Evolutionary conservation across 352 stramenopile genomes (phyloP).

Genomic region (Phytophthora palmivora): DNA sequence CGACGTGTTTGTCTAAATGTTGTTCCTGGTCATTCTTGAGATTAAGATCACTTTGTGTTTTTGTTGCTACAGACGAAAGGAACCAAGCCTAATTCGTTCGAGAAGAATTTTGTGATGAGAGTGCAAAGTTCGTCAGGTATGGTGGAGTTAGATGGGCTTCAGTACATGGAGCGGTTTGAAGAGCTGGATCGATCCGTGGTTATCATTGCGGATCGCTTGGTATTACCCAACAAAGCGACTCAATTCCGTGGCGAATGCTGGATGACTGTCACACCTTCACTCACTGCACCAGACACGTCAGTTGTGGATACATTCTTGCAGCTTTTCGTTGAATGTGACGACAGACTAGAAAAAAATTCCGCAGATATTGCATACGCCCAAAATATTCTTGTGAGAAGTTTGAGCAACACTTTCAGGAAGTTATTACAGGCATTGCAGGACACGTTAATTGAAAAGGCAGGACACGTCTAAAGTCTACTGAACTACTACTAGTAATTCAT

Average conservation of each 20-base stretch:
- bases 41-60: no score
- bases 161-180: conserved; percentile 38
- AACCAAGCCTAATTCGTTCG: conserved; percentile 18
- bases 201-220: conserved; percentile 17
- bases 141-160: conserved; percentile 27
- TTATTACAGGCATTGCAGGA: conserved; percentile 29
- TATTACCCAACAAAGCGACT: conserved; percentile 19
- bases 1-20: neutral
- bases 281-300: neutral
- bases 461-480: no score
- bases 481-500: no score
- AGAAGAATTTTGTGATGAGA: conserved; percentile 35
- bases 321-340: conserved; percentile 26
- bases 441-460: conserved; percentile 28
- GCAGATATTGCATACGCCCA: conserved; percentile 26
- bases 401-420: conserved; percentile 34
- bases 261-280: conserved; percentile 23
- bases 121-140: conserved; percentile 14
- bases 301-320: conserved; percentile 23
- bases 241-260: conserved; percentile 32
- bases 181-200: conserved; percentile 25
- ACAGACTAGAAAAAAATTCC: neutral
- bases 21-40: no score
- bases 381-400: conserved; percentile 23
- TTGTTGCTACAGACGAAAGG: conserved; percentile 11